A percentile compares a stretch with the other conserved stretches of the same genome.
Evolutionary conservation across 2,329 filamentous ascomycete genomes (phyloP).

Genomic region (Neocatenulostroma microsporum): DNA sequence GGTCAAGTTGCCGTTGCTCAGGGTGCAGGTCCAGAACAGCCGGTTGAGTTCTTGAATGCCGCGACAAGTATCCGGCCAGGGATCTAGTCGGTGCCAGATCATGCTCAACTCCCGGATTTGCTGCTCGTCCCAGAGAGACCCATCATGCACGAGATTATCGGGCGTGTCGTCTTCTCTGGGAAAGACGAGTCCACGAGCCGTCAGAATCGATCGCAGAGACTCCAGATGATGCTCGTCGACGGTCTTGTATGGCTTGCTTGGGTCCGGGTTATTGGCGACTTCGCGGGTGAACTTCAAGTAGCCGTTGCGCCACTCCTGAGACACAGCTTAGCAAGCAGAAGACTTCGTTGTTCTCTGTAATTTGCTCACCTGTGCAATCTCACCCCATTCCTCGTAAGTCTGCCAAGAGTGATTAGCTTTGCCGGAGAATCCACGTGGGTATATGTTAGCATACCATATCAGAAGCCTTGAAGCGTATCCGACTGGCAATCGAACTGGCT

Average conservation of each 20-base stretch:
- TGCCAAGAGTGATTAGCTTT: slow-evolving; percentile 2
- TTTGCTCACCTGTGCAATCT: slow-evolving; percentile 11
- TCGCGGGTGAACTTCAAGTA: slow-evolving; percentile 41
- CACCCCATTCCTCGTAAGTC: slow-evolving; percentile 45
- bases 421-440: background rate
- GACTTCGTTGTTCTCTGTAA: background rate
- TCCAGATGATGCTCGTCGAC: slow-evolving; percentile 64
- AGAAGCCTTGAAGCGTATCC: slow-evolving; percentile 41
- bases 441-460: slow-evolving; percentile 7
- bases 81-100: slow-evolving; percentile 63
- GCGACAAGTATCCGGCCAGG: slow-evolving; percentile 57
- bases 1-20: slow-evolving; percentile 65
- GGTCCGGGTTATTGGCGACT: slow-evolving; percentile 48
- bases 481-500: slow-evolving; percentile 38
- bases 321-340: slow-evolving; percentile 44
- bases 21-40: slow-evolving; percentile 56
- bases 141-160: slow-evolving; percentile 11
- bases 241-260: slow-evolving; percentile 50
- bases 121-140: slow-evolving; percentile 47
- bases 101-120: slow-evolving; percentile 42
- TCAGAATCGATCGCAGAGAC: slow-evolving; percentile 53
- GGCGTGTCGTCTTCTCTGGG: slow-evolving; percentile 8
- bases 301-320: slow-evolving; percentile 59
- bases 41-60: slow-evolving; percentile 46
- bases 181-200: slow-evolving; percentile 34